Base-by-base conservation (phyloP, 2,329 filamentous ascomycete species). In the Epichloe scottii region DNA sequence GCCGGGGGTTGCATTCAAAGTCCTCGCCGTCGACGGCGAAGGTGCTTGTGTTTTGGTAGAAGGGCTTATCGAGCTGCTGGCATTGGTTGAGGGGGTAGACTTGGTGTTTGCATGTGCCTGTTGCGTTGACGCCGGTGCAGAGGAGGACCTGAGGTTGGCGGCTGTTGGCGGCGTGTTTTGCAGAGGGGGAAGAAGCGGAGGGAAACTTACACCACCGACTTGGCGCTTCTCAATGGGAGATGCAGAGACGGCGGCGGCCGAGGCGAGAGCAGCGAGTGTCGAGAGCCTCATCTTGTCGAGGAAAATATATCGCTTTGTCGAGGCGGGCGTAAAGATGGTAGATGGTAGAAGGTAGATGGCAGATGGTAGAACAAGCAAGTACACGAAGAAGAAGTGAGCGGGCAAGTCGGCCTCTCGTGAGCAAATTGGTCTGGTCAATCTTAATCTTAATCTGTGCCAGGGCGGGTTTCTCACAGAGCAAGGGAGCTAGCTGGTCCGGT, bases 1-100 rank as follows among this genome's bases (percentile, higher is more conserved):
- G 60, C 53, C 68, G 69, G 3, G 73, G 75, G 59, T 64, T 74
- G 64, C 75, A 79, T 55, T 59, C 63, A 55, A 78, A 77, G 39
- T 56, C 56, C 44, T 74, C 74, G 38, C 68, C 72, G 53, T 78
- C 74, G 7, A 72, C 72, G 2, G 72, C 72, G 58, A 79, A 78
- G 0, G 76, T 78, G 49, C 59, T 65, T 34, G 67, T 64, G 60
- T 76, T 74, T 40, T 61, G 55, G 55, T 60, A 59, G 52, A 69
- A 72, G n/a, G 65, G 66, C 8, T 58, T 53, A 2, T 65, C 59
- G 49, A 78, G 64, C 61, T 77, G 64, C 60, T 73, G 63, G 63
- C 76, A 79, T 43, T 63, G 64, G 4, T 67, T 49, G 44, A 78
- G 58, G 12, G 67, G 46, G 60, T 73, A 75, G 43, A 70, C 66